Percentiles rank a stretch among this genome's conserved stretches.
These are phyloP conservation scores for Amphirosellinia nigrospora DNA, from an alignment of 495 filamentous ascomycete genomes.

Conservation along the genomic window DNA sequence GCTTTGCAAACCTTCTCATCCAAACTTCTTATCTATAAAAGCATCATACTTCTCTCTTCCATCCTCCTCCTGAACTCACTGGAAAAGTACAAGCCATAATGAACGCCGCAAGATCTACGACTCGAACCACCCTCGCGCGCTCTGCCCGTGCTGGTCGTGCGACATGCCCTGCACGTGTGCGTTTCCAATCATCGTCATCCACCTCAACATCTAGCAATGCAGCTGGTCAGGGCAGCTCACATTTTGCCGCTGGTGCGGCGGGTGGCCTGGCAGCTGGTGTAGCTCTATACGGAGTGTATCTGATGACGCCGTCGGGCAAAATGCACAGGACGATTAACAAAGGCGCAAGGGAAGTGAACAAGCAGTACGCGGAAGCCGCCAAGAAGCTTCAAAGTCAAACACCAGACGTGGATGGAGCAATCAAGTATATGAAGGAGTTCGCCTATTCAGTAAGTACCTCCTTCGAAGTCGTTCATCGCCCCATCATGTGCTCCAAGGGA, in stretches of 20 bases:
- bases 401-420: constrained; percentile 64
- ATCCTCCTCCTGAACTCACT: background rate
- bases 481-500: background rate
- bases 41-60: background rate
- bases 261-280: constrained; percentile 48
- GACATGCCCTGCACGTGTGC: constrained; percentile 33
- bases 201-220: constrained; percentile 36
- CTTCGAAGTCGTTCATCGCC: too few species aligned
- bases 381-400: constrained; percentile 58
- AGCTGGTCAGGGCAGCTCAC: constrained; percentile 47
- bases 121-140: constrained; percentile 14
- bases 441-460: constrained; percentile 48
- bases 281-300: constrained; percentile 59
- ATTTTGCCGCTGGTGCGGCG: constrained; percentile 56
- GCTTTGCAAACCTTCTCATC: background rate
- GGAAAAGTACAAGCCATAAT: constrained; percentile 7
- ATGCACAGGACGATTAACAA: constrained; percentile 48
- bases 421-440: constrained; percentile 62
- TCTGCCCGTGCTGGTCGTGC: constrained; percentile 12
- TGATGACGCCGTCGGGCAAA: constrained; percentile 62
- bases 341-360: constrained; percentile 56
- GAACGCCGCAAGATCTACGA: constrained; percentile 19
- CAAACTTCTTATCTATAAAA: background rate
- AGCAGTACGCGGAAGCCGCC: constrained; percentile 58
- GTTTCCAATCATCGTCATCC: constrained; percentile 55